A percentile compares a stretch with the other conserved stretches of the same genome.
These are phyloP conservation scores for Neocucurbitaria cava DNA, from an alignment of 2,329 filamentous ascomycete species.

Conservation along the genomic window DNA sequence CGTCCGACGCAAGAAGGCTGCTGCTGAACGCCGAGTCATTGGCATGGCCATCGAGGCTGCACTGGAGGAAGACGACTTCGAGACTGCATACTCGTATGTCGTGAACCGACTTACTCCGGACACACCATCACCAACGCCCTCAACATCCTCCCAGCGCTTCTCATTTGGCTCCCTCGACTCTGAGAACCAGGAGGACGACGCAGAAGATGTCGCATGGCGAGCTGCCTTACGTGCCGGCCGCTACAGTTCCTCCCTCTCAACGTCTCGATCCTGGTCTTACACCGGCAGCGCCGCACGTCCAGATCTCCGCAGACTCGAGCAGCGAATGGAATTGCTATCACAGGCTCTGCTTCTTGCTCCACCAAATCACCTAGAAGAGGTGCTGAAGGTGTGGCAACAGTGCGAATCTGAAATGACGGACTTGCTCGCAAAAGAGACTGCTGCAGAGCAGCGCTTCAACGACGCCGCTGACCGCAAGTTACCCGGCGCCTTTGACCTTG, in stretches of 20 bases:
- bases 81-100: conserved; percentile 85
- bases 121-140: conserved; percentile 26
- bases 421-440: conserved; percentile 70
- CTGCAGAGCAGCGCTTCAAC: conserved; percentile 74
- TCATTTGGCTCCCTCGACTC: conserved; percentile 35
- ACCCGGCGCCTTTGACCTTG: conserved; percentile 55
- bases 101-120: conserved; percentile 68
- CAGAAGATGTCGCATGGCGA: conserved; percentile 77
- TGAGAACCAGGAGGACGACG: conserved; percentile 28
- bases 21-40: conserved; percentile 71
- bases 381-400: conserved; percentile 75
- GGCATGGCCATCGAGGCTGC: conserved; percentile 83
- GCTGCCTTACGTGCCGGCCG: conserved; percentile 80
- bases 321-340: conserved; percentile 80
- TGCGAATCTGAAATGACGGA: conserved; percentile 79
- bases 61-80: conserved; percentile 78
- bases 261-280: conserved; percentile 47
- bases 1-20: conserved; percentile 42
- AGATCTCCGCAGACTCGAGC: conserved; percentile 73
- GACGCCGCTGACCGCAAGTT: conserved; percentile 65
- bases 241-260: conserved; percentile 59
- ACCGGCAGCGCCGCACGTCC: conserved; percentile 59
- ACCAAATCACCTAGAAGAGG: conserved; percentile 71
- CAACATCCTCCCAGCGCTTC: conserved; percentile 30
- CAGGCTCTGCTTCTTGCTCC: conserved; percentile 78